These are phyloP conservation scores for Eutypella sp. DNA, from an alignment of 2,329 filamentous ascomycete genomes.

Conservation along the genomic window DNA sequence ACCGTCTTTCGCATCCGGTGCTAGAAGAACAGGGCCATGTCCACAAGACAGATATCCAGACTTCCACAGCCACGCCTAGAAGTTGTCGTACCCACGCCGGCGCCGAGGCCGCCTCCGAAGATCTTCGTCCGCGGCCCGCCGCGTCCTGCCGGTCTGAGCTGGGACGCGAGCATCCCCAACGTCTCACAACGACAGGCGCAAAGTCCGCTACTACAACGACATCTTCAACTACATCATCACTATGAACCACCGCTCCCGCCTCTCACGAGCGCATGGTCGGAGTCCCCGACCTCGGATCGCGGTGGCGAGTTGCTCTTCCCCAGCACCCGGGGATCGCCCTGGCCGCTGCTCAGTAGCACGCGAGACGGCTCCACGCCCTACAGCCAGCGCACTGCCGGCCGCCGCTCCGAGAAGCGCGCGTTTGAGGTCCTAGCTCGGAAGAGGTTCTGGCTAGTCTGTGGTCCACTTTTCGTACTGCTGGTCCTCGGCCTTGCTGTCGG, in stretches of 20 bases:
- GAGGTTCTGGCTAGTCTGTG: conserved; percentile 21
- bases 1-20: neutral
- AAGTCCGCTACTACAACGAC: neutral
- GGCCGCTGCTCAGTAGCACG: neutral
- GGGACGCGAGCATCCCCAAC: neutral
- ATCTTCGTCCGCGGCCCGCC: neutral
- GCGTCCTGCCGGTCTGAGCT: too few species aligned
- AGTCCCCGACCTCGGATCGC: neutral
- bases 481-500: conserved; percentile 20
- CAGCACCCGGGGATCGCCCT: neutral
- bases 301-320: neutral
- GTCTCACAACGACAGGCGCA: neutral
- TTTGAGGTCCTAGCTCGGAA: conserved; percentile 13
- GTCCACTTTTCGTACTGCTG: conserved; percentile 17
- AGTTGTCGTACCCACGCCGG: neutral
- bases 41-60: neutral
- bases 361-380: neutral
- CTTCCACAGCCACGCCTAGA: neutral
- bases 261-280: neutral
- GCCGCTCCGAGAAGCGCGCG: neutral
- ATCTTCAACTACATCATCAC: too few species aligned
- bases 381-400: neutral
- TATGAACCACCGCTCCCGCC: too few species aligned
- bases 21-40: neutral
- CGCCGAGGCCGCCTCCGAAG: neutral